These are phyloP conservation scores for Aureobasidium sp. DNA, from an alignment of 2,329 filamentous ascomycete genomes.

Conservation along the genomic window DNA sequence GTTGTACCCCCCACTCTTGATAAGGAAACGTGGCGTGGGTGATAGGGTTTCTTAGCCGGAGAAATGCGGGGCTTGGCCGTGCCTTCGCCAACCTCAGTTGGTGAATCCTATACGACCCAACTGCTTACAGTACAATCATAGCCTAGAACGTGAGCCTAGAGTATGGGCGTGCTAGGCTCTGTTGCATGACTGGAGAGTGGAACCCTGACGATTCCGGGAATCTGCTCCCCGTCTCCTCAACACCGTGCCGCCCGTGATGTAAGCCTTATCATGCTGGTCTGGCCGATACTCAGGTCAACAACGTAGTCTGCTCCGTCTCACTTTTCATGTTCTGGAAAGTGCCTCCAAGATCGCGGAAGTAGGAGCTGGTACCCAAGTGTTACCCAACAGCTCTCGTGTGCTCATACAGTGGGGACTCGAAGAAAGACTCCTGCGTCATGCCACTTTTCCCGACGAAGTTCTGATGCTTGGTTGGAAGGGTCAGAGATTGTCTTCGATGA, in stretches of 20 bases:
- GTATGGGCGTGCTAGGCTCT: no score
- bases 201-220: no score
- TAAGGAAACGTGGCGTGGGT: not conserved
- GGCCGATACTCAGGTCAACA: no score
- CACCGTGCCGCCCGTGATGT: no score
- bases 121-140: no score
- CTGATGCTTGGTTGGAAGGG: conserved; percentile 51
- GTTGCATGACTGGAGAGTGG: no score
- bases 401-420: conserved; percentile 46
- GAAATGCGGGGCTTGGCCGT: not conserved
- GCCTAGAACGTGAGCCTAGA: no score
- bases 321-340: conserved; percentile 43
- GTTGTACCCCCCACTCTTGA: conserved; percentile 6
- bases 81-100: not conserved
- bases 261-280: no score
- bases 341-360: conserved; percentile 43
- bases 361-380: conserved; percentile 47
- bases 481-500: conserved; percentile 41
- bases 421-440: conserved; percentile 33
- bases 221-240: no score
- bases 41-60: not conserved
- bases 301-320: no score
- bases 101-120: no score
- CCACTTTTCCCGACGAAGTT: conserved; percentile 37
- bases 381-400: conserved; percentile 43